These are phyloP conservation scores for Gymnopilus dilepis DNA, from an alignment of 768 basidiomycete genomes.

Conservation along the genomic window DNA sequence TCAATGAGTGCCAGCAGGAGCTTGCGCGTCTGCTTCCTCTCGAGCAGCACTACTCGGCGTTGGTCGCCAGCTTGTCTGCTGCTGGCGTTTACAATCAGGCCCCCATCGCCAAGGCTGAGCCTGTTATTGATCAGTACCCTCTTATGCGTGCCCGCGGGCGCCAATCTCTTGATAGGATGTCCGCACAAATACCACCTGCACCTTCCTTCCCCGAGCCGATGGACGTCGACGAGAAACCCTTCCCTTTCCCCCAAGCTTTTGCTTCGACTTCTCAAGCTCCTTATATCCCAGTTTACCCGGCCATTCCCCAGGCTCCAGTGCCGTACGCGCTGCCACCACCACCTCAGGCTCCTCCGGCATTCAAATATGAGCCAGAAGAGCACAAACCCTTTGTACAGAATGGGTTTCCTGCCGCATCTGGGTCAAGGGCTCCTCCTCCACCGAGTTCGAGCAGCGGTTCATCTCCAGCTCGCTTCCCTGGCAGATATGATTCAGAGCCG, in stretches of 20 bases:
- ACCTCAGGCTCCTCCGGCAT: background rate
- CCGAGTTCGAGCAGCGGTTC: too few species aligned
- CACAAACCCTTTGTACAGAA: background rate
- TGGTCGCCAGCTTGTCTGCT: background rate
- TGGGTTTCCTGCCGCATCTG: background rate
- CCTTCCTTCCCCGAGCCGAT: constrained; percentile 5
- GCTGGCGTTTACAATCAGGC: background rate
- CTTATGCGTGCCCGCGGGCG: background rate
- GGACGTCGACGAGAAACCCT: constrained; percentile 20
- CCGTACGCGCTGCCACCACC: too few species aligned
- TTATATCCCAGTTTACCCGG: background rate
- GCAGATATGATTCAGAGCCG: background rate
- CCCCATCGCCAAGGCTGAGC: background rate
- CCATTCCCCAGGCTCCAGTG: background rate
- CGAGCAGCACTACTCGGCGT: constrained; percentile 4
- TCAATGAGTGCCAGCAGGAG: constrained; percentile 1
- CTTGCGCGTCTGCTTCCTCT: constrained; percentile 3
- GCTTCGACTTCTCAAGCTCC: constrained; percentile 1
- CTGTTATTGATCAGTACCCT: background rate
- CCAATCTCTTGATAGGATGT: background rate
- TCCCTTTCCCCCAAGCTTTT: constrained; percentile 2
- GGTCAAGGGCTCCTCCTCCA: background rate
- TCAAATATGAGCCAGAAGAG: constrained; percentile 5
- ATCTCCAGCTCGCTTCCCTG: background rate
- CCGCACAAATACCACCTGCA: background rate